A percentile compares a stretch with the other conserved stretches of the same genome.
Conservation (phyloP, 768 basidiomycete genomes). For the Boletus vermiculosoides region DNA sequence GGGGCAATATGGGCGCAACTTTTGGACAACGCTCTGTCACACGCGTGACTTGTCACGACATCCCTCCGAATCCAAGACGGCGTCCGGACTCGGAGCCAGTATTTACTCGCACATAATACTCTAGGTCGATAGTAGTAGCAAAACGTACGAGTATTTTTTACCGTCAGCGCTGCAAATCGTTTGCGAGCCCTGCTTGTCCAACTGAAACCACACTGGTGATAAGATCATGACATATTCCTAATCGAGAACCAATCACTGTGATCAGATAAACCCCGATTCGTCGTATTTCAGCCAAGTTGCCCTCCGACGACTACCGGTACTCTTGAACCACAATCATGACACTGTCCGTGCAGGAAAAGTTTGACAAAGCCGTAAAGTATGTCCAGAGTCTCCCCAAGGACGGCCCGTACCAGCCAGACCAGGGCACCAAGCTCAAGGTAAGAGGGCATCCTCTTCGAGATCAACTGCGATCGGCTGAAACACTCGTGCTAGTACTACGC, state of each 20-base stretch:
- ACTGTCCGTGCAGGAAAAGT: slow-evolving; percentile 46
- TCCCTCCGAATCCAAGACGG: slow-evolving; percentile 6
- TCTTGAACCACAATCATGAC: slow-evolving; percentile 49
- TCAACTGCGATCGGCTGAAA: slow-evolving; percentile 6
- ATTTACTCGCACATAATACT: neutral
- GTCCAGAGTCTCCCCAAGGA: slow-evolving; percentile 63
- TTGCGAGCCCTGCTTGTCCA: neutral
- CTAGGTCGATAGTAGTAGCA: neutral
- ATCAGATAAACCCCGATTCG: slow-evolving; percentile 21
- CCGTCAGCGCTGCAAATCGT: neutral
- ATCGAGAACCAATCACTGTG: slow-evolving; percentile 3
- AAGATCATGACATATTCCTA: slow-evolving; percentile 11
- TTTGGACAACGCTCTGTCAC: slow-evolving; percentile 25
- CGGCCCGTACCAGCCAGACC: slow-evolving; percentile 70
- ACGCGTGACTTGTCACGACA: slow-evolving; percentile 22
- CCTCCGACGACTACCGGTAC: slow-evolving; percentile 1
- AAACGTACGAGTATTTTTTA: neutral
- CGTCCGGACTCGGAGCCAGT: slow-evolving; percentile 16
- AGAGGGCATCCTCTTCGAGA: slow-evolving; percentile 30
- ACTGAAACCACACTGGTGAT: slow-evolving; percentile 8
- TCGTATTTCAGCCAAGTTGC: neutral
- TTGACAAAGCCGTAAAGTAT: slow-evolving; percentile 72
- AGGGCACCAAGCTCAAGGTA: slow-evolving; percentile 79
- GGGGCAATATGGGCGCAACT: slow-evolving; percentile 6
- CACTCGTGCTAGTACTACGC: slow-evolving; percentile 75